Base-by-base conservation (phyloP, 495 filamentous ascomycete species). In the Chlorociboria aeruginascens region DNA sequence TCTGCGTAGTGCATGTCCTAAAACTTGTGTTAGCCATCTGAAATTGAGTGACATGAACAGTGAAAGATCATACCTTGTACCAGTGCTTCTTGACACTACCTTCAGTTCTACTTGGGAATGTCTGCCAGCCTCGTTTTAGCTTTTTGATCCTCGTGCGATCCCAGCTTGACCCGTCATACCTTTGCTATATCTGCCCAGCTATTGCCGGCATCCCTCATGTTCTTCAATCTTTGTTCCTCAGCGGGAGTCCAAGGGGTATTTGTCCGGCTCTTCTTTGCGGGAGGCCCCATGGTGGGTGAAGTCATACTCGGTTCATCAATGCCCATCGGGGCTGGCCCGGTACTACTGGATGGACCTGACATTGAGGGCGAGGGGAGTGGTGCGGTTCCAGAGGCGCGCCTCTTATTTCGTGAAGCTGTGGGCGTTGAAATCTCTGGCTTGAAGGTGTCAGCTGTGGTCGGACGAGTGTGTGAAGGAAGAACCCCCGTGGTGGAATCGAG, bases 51-150 rank as follows among this genome's bases (percentile, higher is more conserved):
- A 32, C 42, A 31, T 8, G 29, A 32, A 11, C 14, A 17, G 7
- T n/a, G 34, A 29, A 29, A 11, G 30, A 4, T 58, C 69, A 44
- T 72, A 89, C 89, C 76, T 98, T 98, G 63, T 98, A 98, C 92
- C 92, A 98, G 64, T 98, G 92, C 69, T 98, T 98, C 74, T 98
- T 98, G 9, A 98, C 92, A 59, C 88, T 95, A 13, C 92, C 92
- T 64, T 98, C 92, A 17, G 92, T 98, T 54, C 92, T 74, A 13
- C 76, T 79, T 12, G 92, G 92, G 65, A 98, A 98, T 8, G 83
- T 89, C 86, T 93, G 59, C 35, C 6, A 52, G 13, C 31, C 14
- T 30, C 40, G 10, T 25, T 34, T 57, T 46, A 44, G 52, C n/a
- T 54, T 12, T 53, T 20, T 40, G 16, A 8, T 29, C 45, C 37